Evolutionary conservation across 1,284 basidiomycete species (phyloP).

Genomic region (Ceratorhiza oryzae-sativae): DNA sequence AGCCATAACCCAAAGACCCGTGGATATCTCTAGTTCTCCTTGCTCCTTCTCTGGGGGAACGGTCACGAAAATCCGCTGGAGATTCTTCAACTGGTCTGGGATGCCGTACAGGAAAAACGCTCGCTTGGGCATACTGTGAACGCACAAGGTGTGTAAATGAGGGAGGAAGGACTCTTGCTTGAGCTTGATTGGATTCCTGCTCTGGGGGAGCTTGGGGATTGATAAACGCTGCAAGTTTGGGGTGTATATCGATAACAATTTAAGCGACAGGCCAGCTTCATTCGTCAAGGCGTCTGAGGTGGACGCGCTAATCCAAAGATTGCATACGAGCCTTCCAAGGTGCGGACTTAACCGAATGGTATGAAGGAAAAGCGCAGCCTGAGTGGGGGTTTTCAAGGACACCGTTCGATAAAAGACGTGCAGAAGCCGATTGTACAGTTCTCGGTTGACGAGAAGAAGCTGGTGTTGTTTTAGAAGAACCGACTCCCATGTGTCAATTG

Average conservation of each 20-base stretch:
- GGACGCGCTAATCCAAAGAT: conserved; percentile 6
- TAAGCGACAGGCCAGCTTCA: background rate
- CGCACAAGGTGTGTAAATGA: background rate
- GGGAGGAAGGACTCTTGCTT: background rate
- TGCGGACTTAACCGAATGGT: background rate
- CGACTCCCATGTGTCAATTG: background rate
- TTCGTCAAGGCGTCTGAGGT: background rate
- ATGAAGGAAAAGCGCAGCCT: background rate
- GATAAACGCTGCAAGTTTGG: background rate
- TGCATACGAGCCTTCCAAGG: conserved; percentile 3
- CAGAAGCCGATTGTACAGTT: background rate
- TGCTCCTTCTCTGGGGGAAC: background rate
- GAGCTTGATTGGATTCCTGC: background rate
- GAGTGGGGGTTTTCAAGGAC: background rate
- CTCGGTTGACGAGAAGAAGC: conserved; percentile 7
- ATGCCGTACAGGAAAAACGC: background rate
- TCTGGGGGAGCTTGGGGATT: background rate
- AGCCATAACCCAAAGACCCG: background rate
- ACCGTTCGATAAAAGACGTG: background rate
- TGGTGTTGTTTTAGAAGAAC: background rate
- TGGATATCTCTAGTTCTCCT: background rate
- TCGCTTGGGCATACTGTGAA: background rate
- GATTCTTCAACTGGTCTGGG: background rate
- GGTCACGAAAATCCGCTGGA: background rate
- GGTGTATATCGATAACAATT: background rate